A percentile compares a stretch with the other conserved stretches of the same genome.
These are phyloP conservation scores for Myxozyma mucilagina DNA, from an alignment of 805 yeast genomes.

Conservation along the genomic window DNA sequence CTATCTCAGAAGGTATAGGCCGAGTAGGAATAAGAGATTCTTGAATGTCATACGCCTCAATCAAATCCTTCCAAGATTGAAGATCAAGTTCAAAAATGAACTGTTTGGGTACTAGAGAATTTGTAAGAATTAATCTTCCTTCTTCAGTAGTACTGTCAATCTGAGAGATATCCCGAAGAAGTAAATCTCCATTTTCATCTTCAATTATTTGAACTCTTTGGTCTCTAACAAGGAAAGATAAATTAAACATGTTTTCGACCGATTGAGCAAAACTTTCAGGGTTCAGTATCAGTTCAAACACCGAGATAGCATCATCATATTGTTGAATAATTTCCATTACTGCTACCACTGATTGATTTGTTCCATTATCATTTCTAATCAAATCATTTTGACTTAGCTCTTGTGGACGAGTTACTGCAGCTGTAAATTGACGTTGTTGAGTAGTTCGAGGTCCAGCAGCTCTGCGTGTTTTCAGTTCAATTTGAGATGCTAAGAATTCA, in stretches of 20 bases:
- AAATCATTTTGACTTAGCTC: constrained; percentile 12
- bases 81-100: constrained; percentile 71
- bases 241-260: constrained; percentile 79
- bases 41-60: constrained; percentile 56
- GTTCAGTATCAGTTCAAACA: constrained; percentile 68
- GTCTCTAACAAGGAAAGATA: constrained; percentile 77
- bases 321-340: constrained; percentile 12
- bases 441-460: constrained; percentile 3
- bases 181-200: constrained; percentile 39
- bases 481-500: constrained; percentile 17
- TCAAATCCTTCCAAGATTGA: constrained; percentile 61
- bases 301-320: constrained; percentile 46
- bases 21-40: constrained; percentile 52
- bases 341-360: constrained; percentile 17
- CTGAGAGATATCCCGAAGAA: constrained; percentile 33
- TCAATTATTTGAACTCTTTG: constrained; percentile 60
- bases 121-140: background rate
- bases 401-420: constrained; percentile 3
- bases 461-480: constrained; percentile 14
- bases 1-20: constrained; percentile 36
- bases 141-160: constrained; percentile 7
- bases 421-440: constrained; percentile 3
- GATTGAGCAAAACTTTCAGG: constrained; percentile 76
- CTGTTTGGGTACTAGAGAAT: constrained; percentile 49
- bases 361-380: constrained; percentile 16